These are phyloP conservation scores for Pichia thaimueangensis DNA, from an alignment of 805 yeast species.

Conservation along the genomic window DNA sequence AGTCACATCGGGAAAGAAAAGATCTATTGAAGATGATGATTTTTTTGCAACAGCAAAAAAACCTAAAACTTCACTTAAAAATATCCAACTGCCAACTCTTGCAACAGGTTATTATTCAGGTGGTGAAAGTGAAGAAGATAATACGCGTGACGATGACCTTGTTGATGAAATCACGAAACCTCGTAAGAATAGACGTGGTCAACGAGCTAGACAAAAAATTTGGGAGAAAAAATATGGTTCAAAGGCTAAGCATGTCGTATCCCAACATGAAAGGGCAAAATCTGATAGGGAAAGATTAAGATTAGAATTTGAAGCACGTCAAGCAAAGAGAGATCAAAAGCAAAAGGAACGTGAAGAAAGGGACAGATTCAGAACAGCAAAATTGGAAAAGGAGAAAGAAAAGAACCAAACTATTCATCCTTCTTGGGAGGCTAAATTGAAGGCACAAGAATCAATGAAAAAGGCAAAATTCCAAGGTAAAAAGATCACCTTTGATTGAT, in stretches of 20 bases:
- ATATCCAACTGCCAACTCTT: conserved; percentile 55
- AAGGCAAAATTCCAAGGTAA: conserved; percentile 75
- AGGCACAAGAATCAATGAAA: conserved; percentile 59
- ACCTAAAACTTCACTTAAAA: conserved; percentile 27
- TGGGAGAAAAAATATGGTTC: conserved; percentile 91
- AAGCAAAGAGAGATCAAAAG: conserved; percentile 55
- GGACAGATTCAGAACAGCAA: conserved; percentile 13
- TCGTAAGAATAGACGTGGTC: conserved; percentile 91
- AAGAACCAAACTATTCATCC: conserved; percentile 57
- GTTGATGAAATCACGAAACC: conserved; percentile 45
- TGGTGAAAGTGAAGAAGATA: conserved; percentile 57
- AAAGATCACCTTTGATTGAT: conserved; percentile 65
- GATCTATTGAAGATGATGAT: conserved; percentile 32
- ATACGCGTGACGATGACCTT: conserved; percentile 37
- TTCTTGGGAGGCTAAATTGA: conserved; percentile 93
- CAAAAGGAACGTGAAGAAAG: conserved; percentile 23
- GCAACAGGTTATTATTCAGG: conserved; percentile 81
- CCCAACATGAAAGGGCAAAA: conserved; percentile 48
- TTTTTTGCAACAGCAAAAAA: conserved; percentile 29
- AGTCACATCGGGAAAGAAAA: too few species aligned
- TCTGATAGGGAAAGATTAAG: conserved; percentile 56
- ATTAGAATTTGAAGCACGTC: conserved; percentile 66
- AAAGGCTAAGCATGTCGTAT: conserved; percentile 74
- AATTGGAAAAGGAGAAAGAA: conserved; percentile 14
- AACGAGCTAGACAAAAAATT: conserved; percentile 91